Conservation (phyloP, 805 yeast genomes). For the Yarrowia keelungensis region DNA sequence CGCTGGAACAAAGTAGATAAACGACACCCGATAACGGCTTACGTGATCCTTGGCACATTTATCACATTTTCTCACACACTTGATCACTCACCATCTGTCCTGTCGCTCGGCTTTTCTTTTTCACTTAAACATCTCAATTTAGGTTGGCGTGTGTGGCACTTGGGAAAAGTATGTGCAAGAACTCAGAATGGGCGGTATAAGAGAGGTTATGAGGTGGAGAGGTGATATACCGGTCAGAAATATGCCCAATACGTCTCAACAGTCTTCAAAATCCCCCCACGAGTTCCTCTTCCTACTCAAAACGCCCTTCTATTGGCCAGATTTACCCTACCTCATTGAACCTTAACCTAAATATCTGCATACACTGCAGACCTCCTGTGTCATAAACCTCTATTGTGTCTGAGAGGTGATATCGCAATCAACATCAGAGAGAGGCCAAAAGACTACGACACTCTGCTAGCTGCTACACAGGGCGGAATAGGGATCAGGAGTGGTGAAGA, state of each 20-base stretch:
- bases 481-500: neutral
- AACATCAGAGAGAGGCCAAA: neutral
- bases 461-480: neutral
- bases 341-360: conserved; percentile 19
- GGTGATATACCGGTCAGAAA: too few relatives aligned
- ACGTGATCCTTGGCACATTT: too few relatives aligned
- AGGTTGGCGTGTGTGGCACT: conserved; percentile 20
- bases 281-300: neutral
- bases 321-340: conserved; percentile 35
- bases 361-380: conserved; percentile 34
- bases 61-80: neutral
- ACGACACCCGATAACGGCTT: too few relatives aligned
- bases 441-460: too few relatives aligned
- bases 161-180: neutral
- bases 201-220: too few relatives aligned
- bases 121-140: conserved; percentile 14
- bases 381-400: conserved; percentile 32
- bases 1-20: too few relatives aligned
- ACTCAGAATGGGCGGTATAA: too few relatives aligned
- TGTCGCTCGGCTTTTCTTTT: neutral
- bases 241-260: too few relatives aligned
- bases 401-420: conserved; percentile 11
- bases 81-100: neutral
- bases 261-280: neutral
- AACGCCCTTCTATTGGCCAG: neutral